phyloP scores from a whole-genome alignment of 108 stramenopile genomes.

The Fragilariopsis cylindrus region DNA sequence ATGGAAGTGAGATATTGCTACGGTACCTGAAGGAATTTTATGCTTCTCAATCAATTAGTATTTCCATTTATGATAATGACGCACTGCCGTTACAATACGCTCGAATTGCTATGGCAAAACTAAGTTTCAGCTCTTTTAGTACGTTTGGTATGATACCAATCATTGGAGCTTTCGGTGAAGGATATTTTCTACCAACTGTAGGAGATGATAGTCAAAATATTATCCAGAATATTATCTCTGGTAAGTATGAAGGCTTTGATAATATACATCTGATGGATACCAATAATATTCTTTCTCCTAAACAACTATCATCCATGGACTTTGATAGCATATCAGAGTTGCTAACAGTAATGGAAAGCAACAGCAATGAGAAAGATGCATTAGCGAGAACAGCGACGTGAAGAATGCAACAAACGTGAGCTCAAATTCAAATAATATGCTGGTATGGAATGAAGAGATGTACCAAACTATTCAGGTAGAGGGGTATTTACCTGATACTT shows the following conservation, averaged over 20 bases:
- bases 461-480: not conserved
- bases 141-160: conserved; percentile 37
- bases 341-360: not conserved
- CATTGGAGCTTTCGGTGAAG: conserved; percentile 36
- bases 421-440: not conserved
- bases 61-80: conserved; percentile 28
- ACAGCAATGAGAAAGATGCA: not conserved
- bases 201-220: not conserved
- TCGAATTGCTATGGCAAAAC: conserved; percentile 35
- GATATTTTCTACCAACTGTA: conserved; percentile 23
- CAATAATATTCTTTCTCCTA: conserved; percentile 11
- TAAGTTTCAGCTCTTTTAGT: conserved; percentile 26
- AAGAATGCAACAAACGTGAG: not conserved
- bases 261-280: conserved; percentile 3
- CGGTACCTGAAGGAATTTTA: conserved; percentile 23
- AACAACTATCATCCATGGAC: conserved; percentile 1
- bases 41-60: not conserved
- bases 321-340: not conserved
- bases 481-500: not conserved
- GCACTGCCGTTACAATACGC: conserved; percentile 35
- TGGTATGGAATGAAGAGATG: conserved; percentile 3
- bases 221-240: not conserved
- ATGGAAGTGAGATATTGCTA: conserved; percentile 6
- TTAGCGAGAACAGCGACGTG: not conserved
- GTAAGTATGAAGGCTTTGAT: conserved; percentile 5